A percentile compares a stretch with the other conserved stretches of the same genome.
Evolutionary conservation across 2,329 filamentous ascomycete genomes (phyloP).

Genomic region (Fonsecaea pedrosoi): DNA sequence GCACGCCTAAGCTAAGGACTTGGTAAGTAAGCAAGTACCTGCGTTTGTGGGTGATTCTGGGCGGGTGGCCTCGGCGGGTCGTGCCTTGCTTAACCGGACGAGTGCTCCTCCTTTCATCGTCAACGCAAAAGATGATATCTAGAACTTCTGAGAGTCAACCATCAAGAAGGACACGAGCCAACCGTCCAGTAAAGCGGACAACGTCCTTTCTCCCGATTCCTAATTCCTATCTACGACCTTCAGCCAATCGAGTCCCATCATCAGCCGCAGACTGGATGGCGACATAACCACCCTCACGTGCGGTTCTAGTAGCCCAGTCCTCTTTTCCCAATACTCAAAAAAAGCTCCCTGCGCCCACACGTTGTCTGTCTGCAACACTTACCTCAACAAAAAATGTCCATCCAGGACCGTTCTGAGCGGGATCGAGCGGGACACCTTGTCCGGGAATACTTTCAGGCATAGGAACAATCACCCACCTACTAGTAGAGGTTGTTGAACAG

Average conservation of each 20-base stretch:
- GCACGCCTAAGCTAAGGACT: too few relatives aligned
- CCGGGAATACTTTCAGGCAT: constrained; percentile 3
- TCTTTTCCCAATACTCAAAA: background rate
- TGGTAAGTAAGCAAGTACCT: too few relatives aligned
- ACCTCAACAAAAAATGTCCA: background rate
- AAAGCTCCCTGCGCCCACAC: background rate
- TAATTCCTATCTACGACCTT: too few relatives aligned
- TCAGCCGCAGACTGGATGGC: background rate
- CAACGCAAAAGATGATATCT: too few relatives aligned
- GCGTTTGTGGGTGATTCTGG: background rate
- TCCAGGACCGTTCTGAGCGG: background rate
- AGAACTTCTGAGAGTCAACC: too few relatives aligned
- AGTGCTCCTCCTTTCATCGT: background rate
- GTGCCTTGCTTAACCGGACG: background rate
- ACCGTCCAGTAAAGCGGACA: too few relatives aligned
- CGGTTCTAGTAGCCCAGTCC: too few relatives aligned
- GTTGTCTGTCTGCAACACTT: background rate
- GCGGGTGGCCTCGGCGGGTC: background rate
- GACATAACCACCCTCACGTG: background rate
- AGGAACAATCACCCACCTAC: background rate
- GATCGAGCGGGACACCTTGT: background rate
- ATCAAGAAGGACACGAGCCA: too few relatives aligned
- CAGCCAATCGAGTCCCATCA: background rate
- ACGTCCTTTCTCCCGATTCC: too few relatives aligned
- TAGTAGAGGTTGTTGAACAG: too few relatives aligned